Evolutionary conservation across 139 green algal species (phyloP).

Genomic region (Chlamydomonas sphaeroides): DNA sequence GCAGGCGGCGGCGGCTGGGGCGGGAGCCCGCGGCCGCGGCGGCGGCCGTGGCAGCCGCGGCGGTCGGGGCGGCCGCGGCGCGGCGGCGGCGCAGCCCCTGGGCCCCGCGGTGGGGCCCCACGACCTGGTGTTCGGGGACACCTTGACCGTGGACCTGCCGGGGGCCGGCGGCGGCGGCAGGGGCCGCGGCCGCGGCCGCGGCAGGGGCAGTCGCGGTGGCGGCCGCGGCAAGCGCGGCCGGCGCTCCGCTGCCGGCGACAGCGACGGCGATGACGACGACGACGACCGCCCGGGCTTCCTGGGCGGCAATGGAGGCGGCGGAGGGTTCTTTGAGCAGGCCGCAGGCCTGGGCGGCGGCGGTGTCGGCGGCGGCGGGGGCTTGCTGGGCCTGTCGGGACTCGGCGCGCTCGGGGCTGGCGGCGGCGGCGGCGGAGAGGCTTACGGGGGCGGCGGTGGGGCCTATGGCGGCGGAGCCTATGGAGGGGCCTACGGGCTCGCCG

Average conservation of each 20-base stretch:
- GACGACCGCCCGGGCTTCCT: neutral
- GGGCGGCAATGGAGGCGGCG: too few relatives aligned
- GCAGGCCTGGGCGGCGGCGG: neutral
- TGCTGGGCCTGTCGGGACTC: neutral
- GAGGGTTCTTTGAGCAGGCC: neutral
- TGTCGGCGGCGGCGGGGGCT: neutral
- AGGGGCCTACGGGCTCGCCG: neutral
- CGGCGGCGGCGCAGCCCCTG: neutral
- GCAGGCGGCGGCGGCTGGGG: neutral
- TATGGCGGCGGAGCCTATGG: neutral
- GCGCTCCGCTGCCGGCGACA: neutral
- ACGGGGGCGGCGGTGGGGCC: neutral
- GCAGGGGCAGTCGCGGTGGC: neutral
- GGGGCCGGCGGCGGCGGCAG: neutral
- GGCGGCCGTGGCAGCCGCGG: neutral
- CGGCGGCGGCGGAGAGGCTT: neutral
- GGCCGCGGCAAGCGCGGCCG: neutral
- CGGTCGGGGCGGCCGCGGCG: neutral
- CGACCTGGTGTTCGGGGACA: slow-evolving; percentile 15
- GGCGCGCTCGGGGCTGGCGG: neutral
- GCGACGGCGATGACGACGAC: neutral
- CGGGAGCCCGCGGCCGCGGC: neutral
- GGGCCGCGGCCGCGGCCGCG: neutral
- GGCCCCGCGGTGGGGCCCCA: neutral
- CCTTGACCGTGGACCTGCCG: neutral